Base-by-base conservation (phyloP, 306 rosid genomes). In the Phaseolus lunatus region DNA sequence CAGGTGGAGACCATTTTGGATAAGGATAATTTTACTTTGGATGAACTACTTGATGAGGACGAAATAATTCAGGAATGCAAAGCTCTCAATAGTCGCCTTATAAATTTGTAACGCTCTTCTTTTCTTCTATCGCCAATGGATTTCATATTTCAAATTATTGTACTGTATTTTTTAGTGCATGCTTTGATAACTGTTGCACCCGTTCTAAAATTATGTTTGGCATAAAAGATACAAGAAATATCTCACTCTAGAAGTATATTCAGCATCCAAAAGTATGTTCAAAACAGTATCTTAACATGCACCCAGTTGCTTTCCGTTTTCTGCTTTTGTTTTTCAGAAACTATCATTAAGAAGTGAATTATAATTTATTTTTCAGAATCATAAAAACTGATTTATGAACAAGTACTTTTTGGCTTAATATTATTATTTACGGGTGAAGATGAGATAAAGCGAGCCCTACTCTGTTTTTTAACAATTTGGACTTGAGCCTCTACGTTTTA, bases 1-100 rank as follows among this genome's bases (percentile, higher is more conserved):
- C 88, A 96, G 99, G 96, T 96, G 89, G 99, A 96, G 94, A 91
- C 98, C 31, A 88, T 96, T 79, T 87, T 96, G 93, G 99, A 96
- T 75, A 93, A 80, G 89, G 99, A 93, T 3, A 88, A 86, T 83
- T 96, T 85, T 78, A 86, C 97, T 11, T 82, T 96, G 87, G 99
- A 96, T 72, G 99, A 96, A 67, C 90, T 96, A 77, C 95, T 96
- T 71, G 99, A 96, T 35, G 99, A 96, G 84, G 99, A 96, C 79
- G 99, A 96, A 84, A 92, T 91, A 57, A 96, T 96, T 80, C 99
- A 96, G 82, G 99, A 96, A 79, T 96, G 99, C 96, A 96, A 96
- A 90, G 92, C 97, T 73, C 96, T 89, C 66, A 96, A 96, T 66
- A 77, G 97, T 15, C 98, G 99, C 83, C 99, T 96, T 78, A 92